A percentile compares a stretch with the other conserved stretches of the same genome.
phyloP scores from a whole-genome alignment of 306 rosid genomes.

The Prunus mira region DNA sequence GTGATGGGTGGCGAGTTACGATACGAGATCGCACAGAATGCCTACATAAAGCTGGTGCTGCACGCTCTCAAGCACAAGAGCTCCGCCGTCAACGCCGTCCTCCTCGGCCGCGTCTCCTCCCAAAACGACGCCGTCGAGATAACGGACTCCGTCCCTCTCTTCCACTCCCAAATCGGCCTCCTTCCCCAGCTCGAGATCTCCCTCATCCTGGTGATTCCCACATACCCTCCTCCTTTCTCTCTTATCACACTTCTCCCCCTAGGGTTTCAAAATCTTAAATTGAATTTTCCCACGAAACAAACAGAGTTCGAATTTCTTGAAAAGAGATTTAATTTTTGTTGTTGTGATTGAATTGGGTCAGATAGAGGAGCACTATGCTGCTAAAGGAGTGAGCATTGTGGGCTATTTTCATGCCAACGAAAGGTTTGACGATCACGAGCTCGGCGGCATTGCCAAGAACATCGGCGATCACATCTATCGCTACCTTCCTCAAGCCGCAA shows the following conservation, averaged over 20 bases:
- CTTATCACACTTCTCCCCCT: background rate
- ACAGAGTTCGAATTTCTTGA: background rate
- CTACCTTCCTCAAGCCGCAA: constrained; percentile 79
- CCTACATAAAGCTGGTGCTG: constrained; percentile 77
- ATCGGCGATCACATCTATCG: constrained; percentile 86
- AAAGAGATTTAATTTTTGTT: constrained; percentile 6
- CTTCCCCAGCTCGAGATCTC: constrained; percentile 97
- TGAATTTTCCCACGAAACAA: background rate
- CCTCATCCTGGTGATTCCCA: constrained; percentile 62
- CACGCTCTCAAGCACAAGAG: constrained; percentile 82
- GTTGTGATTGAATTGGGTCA: constrained; percentile 26
- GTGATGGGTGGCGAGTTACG: constrained; percentile 67
- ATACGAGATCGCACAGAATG: constrained; percentile 77
- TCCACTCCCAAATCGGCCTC: constrained; percentile 84
- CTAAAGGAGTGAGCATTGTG: constrained; percentile 68
- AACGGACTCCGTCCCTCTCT: constrained; percentile 87
- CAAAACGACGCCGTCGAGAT: constrained; percentile 63
- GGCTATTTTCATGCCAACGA: constrained; percentile 96
- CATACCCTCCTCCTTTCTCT: background rate
- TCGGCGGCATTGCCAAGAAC: constrained; percentile 73
- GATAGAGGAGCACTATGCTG: constrained; percentile 83
- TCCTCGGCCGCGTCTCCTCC: constrained; percentile 78
- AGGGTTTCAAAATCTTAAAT: background rate
- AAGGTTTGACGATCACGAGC: constrained; percentile 84
- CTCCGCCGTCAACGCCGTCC: constrained; percentile 83